Conservation (phyloP, 228 moss, liverwort and hornwort species). For the Sphagnum magellanicum region DNA sequence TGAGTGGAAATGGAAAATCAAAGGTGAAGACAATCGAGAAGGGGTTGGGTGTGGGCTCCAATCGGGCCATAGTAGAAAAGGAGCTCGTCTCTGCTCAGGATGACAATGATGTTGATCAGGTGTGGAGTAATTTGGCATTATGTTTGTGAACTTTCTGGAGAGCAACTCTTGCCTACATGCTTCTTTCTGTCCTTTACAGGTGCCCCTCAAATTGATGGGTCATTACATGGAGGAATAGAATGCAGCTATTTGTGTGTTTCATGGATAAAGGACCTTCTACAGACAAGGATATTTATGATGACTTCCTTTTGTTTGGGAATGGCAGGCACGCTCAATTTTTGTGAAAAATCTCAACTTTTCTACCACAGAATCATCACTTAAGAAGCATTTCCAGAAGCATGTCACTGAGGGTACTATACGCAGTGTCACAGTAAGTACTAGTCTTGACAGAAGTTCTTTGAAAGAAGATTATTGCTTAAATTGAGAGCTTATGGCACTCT, state of each 20-base stretch:
- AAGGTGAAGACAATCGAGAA: constrained; percentile 12
- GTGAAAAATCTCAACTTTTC: constrained; percentile 93
- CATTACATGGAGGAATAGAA: too few species aligned
- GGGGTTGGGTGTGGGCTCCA: constrained; percentile 13
- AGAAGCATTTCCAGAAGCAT: constrained; percentile 75
- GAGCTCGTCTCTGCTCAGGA: constrained; percentile 37
- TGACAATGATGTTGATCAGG: constrained; percentile 39
- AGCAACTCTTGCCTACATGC: constrained; percentile 1
- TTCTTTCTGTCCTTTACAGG: background rate
- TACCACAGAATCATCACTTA: constrained; percentile 62
- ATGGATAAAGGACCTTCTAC: constrained; percentile 11
- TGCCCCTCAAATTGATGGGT: too few species aligned
- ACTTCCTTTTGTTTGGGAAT: background rate
- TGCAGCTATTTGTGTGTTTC: constrained; percentile 5
- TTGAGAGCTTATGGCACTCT: too few species aligned
- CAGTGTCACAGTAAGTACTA: constrained; percentile 59
- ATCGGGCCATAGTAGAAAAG: constrained; percentile 66
- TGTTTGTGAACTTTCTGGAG: background rate
- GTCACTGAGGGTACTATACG: constrained; percentile 49
- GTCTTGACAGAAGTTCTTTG: background rate
- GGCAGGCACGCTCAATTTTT: constrained; percentile 78
- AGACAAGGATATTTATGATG: background rate
- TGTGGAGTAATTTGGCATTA: background rate
- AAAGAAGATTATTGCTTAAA: background rate
- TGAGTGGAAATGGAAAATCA: constrained; percentile 37